Evolutionary conservation across 768 basidiomycete genomes (phyloP).

Genomic region (Piloderma croceum): DNA sequence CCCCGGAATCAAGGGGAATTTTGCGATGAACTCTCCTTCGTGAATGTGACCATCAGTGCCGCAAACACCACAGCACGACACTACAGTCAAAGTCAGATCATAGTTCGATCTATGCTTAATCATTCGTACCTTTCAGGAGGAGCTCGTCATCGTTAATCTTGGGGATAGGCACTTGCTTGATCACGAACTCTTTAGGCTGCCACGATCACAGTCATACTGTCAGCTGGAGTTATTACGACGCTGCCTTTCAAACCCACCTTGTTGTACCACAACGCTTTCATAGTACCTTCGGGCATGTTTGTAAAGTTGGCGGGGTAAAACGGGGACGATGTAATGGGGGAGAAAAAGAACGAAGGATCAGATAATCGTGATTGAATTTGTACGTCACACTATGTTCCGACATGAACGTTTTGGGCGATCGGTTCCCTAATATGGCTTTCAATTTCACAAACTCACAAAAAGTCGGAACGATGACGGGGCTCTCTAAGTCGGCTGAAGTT

Average conservation of each 20-base stretch:
- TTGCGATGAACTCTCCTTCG: slow-evolving; percentile 59
- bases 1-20: slow-evolving; percentile 64
- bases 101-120: slow-evolving; percentile 1
- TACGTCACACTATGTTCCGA: too few species aligned
- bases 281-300: slow-evolving; percentile 54
- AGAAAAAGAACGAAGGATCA: too few species aligned
- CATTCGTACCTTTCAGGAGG: slow-evolving; percentile 57
- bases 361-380: too few species aligned
- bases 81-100: slow-evolving; percentile 20
- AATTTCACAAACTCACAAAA: too few species aligned
- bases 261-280: slow-evolving; percentile 74
- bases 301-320: not conserved
- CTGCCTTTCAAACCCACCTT: slow-evolving; percentile 34
- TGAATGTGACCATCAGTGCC: slow-evolving; percentile 64
- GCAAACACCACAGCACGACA: slow-evolving; percentile 48
- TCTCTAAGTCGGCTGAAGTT: too few species aligned
- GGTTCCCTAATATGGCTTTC: too few species aligned
- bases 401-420: too few species aligned
- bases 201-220: slow-evolving; percentile 13
- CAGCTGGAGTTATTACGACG: slow-evolving; percentile 2
- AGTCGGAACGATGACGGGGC: too few species aligned
- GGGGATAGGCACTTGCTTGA: slow-evolving; percentile 65
- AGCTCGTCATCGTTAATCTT: slow-evolving; percentile 62
- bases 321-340: not conserved
- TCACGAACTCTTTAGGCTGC: slow-evolving; percentile 63